Conservation (phyloP, 1,284 basidiomycete species). For the Malassezia psittaci region DNA sequence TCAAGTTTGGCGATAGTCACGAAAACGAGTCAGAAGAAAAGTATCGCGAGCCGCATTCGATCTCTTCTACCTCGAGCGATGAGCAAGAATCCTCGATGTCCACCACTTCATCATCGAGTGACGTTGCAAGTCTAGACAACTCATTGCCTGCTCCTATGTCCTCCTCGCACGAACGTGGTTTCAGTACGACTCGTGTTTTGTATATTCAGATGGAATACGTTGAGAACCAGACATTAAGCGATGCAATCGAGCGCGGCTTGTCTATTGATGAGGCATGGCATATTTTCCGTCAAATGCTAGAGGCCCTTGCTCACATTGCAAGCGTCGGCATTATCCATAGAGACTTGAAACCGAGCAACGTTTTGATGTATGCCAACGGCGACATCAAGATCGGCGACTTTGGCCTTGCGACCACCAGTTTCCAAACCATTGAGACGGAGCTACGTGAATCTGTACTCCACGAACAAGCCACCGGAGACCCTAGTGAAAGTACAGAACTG, state of each 20-base stretch:
- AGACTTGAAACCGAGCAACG: slow-evolving; percentile 53
- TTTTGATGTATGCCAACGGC: slow-evolving; percentile 53
- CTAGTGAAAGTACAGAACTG: slow-evolving; percentile 60
- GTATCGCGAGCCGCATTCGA: background rate
- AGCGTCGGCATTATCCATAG: slow-evolving; percentile 78
- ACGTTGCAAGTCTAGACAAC: slow-evolving; percentile 1
- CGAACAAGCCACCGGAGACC: slow-evolving; percentile 47
- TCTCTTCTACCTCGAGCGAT: background rate
- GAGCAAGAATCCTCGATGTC: background rate
- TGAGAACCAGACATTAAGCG: slow-evolving; percentile 42
- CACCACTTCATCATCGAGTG: background rate
- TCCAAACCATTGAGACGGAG: slow-evolving; percentile 32
- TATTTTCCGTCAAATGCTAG: slow-evolving; percentile 79
- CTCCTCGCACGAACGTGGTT: slow-evolving; percentile 17
- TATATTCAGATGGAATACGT: slow-evolving; percentile 73
- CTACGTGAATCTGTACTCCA: slow-evolving; percentile 55
- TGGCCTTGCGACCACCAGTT: slow-evolving; percentile 57
- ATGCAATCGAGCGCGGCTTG: slow-evolving; percentile 42
- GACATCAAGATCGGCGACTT: slow-evolving; percentile 94
- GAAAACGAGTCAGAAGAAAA: background rate
- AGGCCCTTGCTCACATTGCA: slow-evolving; percentile 75
- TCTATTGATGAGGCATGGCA: slow-evolving; percentile 66
- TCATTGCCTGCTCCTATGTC: slow-evolving; percentile 7
- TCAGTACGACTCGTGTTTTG: slow-evolving; percentile 53
- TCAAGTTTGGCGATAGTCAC: slow-evolving; percentile 11